Evolutionary conservation across 495 filamentous ascomycete species (phyloP), one percentile per base, ranked within the genome.

Genomic region (Cryomyces minteri): DNA sequence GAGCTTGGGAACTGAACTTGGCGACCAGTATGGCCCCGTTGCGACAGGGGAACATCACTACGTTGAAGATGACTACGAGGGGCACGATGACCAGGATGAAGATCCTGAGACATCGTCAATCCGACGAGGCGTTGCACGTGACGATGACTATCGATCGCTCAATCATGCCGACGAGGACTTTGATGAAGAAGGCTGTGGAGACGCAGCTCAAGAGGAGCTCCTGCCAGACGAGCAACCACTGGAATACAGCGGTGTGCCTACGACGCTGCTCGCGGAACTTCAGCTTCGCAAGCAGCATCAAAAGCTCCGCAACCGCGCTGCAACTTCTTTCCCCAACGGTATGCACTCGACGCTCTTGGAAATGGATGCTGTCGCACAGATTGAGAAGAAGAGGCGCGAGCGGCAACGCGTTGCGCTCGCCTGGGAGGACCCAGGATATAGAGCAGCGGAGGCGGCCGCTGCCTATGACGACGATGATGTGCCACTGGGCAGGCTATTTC

Each of bases 231-330:
- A 44, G 1, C 53, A 60, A 40, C 31, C 45, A 28, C 54, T 52
- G 14, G 69, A 68, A 30, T 57, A 54, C 33, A 48, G 75, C 38
- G 84, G 81, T 0, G 71, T 76, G 14, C 90, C 90, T 4, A 93
- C 82, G 4, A 98, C 90, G 1, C 70, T 98, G 0, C 72, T 98
- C 18, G 92, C 92, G 3, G 90, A 98, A 57, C 67, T 98, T 12
- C 82, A 94, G 59, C 64, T 90, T 41, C 77, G 90, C 30, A 96
- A 96, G 57, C 74, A 79, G 34, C 81, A 88, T 50, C 76, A 85
- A 52, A 81, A 83, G 58, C 67, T 73, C 40, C 75, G 90, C 39
- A 85, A 72, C 34, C 74, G 79, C 8, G 72, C 74, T 5, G 66
- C 75, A 29, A 74, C 68, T 32, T 69, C 73, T 1, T 80, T 73